Base-by-base conservation (phyloP, 176 grass and related monocot species). In the Poa pratensis region DNA sequence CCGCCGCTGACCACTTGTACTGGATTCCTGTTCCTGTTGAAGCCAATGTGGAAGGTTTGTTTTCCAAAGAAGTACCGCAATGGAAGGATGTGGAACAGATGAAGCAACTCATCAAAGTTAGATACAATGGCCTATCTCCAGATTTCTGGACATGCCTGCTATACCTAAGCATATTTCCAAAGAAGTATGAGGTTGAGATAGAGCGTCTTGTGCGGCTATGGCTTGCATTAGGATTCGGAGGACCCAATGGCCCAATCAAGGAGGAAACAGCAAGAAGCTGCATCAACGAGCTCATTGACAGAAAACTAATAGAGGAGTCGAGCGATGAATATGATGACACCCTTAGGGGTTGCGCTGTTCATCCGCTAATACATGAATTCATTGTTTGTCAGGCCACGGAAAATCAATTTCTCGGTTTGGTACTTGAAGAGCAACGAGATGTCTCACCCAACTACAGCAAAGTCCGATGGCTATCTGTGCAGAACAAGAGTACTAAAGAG, bases 341-440 rank as follows among this genome's bases (percentile, higher is more conserved):
- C 23, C 50, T 75, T 54, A 76, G 69, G 20, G 0, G 12, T 30
- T 89, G 77, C 68, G 71, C 2, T 57, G 76, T 86, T 55, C 88
- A 89, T 58, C 75, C 52, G 43, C 32, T 89, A 35, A 82, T 89
- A 40, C 69, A 86, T 67, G 88, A 86, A 62, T 80, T 89, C 68
- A 81, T 86, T 74, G 62, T 89, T 43, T 46, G 27, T 40, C 85
- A 86, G 30, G 81, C 88, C 51, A 75, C 42, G 42, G 52, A 86
- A 59, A 83, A 86, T 11, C 81, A 89, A 57, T 86, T 86, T 60
- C 39, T 80, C n/a, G 76, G 68, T 69, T 14, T 89, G 7, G 15
- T 81, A 37, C 30, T 72, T 82, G 55, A 23, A 24, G 54, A 75
- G 24, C 45, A 60, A 15, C 43, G 78, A 28, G n/a, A 62, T 74